A percentile compares a stretch with the other conserved stretches of the same genome.
These are phyloP conservation scores for Plasmopara muralis DNA, from an alignment of 352 stramenopile genomes.

Conservation along the genomic window DNA sequence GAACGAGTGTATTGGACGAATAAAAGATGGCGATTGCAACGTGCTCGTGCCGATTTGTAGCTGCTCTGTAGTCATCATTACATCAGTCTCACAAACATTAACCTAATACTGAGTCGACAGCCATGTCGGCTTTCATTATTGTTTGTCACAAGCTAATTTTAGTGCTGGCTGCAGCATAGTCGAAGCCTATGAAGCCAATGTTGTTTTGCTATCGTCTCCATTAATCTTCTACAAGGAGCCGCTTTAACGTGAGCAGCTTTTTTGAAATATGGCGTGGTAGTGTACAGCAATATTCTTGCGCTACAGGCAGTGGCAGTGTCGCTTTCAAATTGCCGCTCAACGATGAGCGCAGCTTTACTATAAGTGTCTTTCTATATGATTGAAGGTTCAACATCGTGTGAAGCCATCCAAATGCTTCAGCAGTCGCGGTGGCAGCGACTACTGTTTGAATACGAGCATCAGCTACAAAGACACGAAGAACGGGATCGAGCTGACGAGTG, in stretches of 20 bases:
- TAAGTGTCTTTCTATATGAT: constrained; percentile 1
- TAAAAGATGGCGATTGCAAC: too few relatives aligned
- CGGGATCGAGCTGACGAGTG: constrained; percentile 25
- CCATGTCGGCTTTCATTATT: too few relatives aligned
- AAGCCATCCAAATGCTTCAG: constrained; percentile 40
- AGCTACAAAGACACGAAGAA: constrained; percentile 47
- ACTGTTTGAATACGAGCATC: constrained; percentile 60
- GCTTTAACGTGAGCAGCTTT: not conserved
- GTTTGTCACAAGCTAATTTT: too few relatives aligned
- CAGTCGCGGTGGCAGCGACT: constrained; percentile 56
- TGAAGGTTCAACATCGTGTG: not conserved
- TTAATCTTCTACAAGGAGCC: too few relatives aligned
- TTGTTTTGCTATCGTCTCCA: too few relatives aligned
- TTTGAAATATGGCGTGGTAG: constrained; percentile 25
- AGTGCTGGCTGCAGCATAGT: too few relatives aligned
- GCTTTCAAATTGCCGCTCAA: constrained; percentile 72
- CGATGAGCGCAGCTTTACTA: constrained; percentile 66
- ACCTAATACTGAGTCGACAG: too few relatives aligned
- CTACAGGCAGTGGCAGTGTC: constrained; percentile 64
- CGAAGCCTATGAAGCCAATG: too few relatives aligned
- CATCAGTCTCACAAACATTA: too few relatives aligned
- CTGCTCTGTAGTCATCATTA: too few relatives aligned
- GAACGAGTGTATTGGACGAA: too few relatives aligned
- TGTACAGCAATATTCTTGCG: constrained; percentile 75
- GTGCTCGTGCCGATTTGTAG: too few relatives aligned